Base-by-base conservation (phyloP, 148 eudicot genomes). In the Fagopyrum esculentum region DNA sequence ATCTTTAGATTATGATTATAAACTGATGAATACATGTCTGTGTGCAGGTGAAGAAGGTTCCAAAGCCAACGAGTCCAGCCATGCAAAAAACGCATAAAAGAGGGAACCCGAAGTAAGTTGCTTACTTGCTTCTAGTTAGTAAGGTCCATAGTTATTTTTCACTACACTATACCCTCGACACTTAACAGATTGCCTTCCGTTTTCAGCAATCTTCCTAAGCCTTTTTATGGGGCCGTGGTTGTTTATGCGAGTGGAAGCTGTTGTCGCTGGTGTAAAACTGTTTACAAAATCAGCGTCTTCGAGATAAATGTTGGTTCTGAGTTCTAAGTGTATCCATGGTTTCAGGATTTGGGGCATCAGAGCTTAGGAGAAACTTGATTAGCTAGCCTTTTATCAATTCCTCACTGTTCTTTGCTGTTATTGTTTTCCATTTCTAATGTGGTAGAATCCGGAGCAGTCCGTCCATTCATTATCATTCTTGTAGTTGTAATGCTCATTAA, bases 1-100 rank as follows among this genome's bases (percentile, higher is more conserved):
- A 60, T 60, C 11, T 29, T 60, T 29, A 9, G 66, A 8, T 17
- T 16, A 60, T 60, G 35, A 6, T 16, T 17, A 26, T 13, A 26
- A 60, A 8, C 22, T 13, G 49, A 69, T 15, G 49, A 69, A 19
- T 19, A 80, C 45, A 29, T 71, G 75, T 17, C 49, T 12, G 69
- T 51, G 9, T 74, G 81, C 81, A 89, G 93, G 88, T 80, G 97
- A 91, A 66, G 93, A 87, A 55, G 83, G 69, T 76, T 19, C 17
- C 52, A 89, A 89, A 78, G 71, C 73, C 12, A 87, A 87, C 60
- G 90, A 87, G 77, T 9, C 69, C 69, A 63, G 30, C 16, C 44
- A 63, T 63, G 69, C 45, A 12, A 63, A 63, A 63, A 10, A 15
- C 43, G 0, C 69, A 63, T 29, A 89, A 45, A 84, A 85, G 50